Base-by-base conservation (phyloP, 352 stramenopile species). In the Phytophthora sansomeana region DNA sequence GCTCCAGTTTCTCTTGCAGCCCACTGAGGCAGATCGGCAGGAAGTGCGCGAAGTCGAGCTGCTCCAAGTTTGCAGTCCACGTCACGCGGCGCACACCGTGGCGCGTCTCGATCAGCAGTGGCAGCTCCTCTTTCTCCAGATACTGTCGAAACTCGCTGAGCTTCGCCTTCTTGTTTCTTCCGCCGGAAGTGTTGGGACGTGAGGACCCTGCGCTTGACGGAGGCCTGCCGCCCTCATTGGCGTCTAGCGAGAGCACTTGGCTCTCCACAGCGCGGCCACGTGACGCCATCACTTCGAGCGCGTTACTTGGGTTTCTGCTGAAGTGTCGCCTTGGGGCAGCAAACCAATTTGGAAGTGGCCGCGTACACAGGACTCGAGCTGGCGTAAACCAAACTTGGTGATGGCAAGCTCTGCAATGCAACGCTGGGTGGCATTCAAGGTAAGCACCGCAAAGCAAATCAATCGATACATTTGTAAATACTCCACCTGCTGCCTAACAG, bases 91-190 rank as follows among this genome's bases (percentile, higher is more conserved):
- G 84, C 17, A 62, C 67, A 46, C 69, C 73, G 24, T 75, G 63
- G n/a, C 50, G 62, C 13, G 74, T 80, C 58, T 83, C 72, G 42
- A 94, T 88, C 35, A 57, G 30, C 9, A 94, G 54, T 19, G 86
- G 84, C 6, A 94, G 73, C 41, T 91, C 84, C 11, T 89, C 69
- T 21, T 77, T 81, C 42, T 93, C 84, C 28, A 92, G 63, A 49
- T 81, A 91, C 51, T 80, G 80, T 24, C 86, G 84, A 58, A 94
- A 94, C 52, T 93, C 84, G 58, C 81, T 92, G 30, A 77, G 59
- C 44, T 90, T 90, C 35, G 71, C 38, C 62, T 91, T 78, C 44
- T 80, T 85, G 44, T 67, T 76, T 13, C 79, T 67, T 6, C 83
- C 83, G 7, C 76, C 85, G 11, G 80, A 89, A 6, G 83, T 83